Base-by-base conservation (phyloP, 75 land plant genomes). In the Cupressus sempervirens region DNA sequence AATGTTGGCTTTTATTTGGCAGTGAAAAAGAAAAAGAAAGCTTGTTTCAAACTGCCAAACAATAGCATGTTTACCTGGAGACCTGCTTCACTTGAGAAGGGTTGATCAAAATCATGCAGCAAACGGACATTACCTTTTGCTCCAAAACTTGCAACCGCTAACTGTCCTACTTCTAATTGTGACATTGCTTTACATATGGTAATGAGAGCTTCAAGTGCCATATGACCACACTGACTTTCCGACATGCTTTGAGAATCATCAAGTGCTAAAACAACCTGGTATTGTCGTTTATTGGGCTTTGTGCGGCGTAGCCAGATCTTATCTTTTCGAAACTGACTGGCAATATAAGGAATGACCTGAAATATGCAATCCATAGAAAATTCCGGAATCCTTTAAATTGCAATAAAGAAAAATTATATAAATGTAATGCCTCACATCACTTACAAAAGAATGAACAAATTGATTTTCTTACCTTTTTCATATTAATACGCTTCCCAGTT, bases 201-300 rank as follows among this genome's bases (percentile, higher is more conserved):
- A 81, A 98, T 93, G 83, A 98, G 85, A 26, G 99, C 96, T 85
- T 96, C 95, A 77, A 93, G 90, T 32, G 99, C 99, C 90, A 96
- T 87, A 81, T 94, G 91, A 10, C 99, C 99, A 90, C 97, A 95
- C 67, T 90, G 84, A 62, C 94, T 94, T 86, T 98, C 99, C 20
- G 95, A 94, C 99, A 98, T 98, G 82, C 99, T 98, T 10, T 94
- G 92, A 3, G 99, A 98, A 88, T 98, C 99, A 91, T 98, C 99
- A 45, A 98, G 90, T 40, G 99, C 99, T 87, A 98, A 86, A 29
- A 98, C 94, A 48, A 98, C 94, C 90, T 96, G 99, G 86, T 98
- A 98, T 86, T 98, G 93, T 77, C 99, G 90, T 83, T 96, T 98
- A 84, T 91, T 95, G 1, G 99, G 97, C 82, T 90, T 89, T 16